Conservation (phyloP, 495 filamentous ascomycete species). For the Penicillium paradoxum region DNA sequence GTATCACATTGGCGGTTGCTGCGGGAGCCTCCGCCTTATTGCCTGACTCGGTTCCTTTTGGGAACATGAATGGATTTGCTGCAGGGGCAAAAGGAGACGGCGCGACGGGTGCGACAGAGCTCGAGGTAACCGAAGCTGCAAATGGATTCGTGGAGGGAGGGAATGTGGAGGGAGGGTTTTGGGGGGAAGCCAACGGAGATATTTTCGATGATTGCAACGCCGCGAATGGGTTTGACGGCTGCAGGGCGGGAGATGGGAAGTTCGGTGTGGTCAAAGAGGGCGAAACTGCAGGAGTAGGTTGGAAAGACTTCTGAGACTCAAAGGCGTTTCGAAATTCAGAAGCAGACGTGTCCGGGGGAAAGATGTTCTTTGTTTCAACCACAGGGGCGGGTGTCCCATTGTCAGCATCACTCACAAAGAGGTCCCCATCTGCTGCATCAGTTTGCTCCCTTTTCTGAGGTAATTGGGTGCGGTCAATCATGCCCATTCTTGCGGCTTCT, state of each 20-base stretch:
- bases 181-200: background rate
- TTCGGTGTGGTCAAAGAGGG: constrained; percentile 9
- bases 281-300: constrained; percentile 1
- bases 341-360: background rate
- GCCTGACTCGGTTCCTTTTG: background rate
- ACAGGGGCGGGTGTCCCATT: constrained; percentile 22
- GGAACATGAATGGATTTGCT: background rate
- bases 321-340: constrained; percentile 2
- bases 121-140: background rate
- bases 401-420: constrained; percentile 43
- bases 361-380: constrained; percentile 1
- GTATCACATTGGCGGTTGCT: background rate
- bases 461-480: constrained; percentile 39
- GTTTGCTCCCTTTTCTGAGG: constrained; percentile 11
- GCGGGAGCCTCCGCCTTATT: constrained; percentile 1
- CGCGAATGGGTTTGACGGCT: background rate
- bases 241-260: background rate
- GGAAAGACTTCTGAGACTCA: constrained; percentile 12
- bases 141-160: constrained; percentile 17
- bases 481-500: constrained; percentile 42
- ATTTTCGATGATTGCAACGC: background rate
- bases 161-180: background rate
- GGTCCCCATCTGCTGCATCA: constrained; percentile 29
- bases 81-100: background rate
- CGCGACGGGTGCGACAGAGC: background rate